Percentiles rank a stretch among this genome's conserved stretches.
Evolutionary conservation across 352 stramenopile genomes (phyloP).

Genomic region (Globisporangium yorkense): DNA sequence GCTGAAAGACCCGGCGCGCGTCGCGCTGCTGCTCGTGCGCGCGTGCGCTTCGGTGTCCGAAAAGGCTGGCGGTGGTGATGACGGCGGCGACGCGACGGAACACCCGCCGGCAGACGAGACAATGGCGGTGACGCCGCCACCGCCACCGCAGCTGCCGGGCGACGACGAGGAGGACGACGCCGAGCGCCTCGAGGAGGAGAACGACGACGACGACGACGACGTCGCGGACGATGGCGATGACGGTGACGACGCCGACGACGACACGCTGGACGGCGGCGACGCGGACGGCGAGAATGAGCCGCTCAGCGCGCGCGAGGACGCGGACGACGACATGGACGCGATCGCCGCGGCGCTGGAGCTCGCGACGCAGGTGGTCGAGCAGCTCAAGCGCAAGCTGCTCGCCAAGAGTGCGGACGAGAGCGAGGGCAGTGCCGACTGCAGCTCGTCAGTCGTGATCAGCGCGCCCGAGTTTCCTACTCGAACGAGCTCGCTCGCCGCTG

Average conservation of each 20-base stretch:
- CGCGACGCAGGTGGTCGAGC: slow-evolving; percentile 46
- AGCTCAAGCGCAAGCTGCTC: slow-evolving; percentile 47
- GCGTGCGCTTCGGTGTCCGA: slow-evolving; percentile 17
- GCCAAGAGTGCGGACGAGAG: slow-evolving; percentile 37
- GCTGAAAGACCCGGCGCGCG: slow-evolving; percentile 24
- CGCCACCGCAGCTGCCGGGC: not conserved
- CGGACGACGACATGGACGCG: slow-evolving; percentile 34
- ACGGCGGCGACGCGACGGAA: not conserved
- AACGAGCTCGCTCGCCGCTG: not conserved
- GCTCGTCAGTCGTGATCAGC: slow-evolving; percentile 6
- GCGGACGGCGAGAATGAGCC: slow-evolving; percentile 10
- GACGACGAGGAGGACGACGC: slow-evolving; percentile 15
- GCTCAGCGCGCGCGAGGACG: slow-evolving; percentile 2
- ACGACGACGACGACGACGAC: slow-evolving; percentile 47
- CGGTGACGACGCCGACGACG: slow-evolving; percentile 18
- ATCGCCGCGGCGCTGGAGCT: slow-evolving; percentile 45
- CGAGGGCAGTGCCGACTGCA: slow-evolving; percentile 8
- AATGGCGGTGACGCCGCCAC: not conserved
- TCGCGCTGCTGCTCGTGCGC: slow-evolving; percentile 40
- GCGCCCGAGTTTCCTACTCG: not conserved
- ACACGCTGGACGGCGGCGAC: slow-evolving; percentile 9
- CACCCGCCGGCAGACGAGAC: not conserved
- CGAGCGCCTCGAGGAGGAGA: slow-evolving; percentile 18
- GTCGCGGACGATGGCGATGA: slow-evolving; percentile 30
- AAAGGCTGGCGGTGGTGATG: not conserved